Conservation (phyloP, 73 alveolate genomes). For the Paramecium biaurelia region DNA sequence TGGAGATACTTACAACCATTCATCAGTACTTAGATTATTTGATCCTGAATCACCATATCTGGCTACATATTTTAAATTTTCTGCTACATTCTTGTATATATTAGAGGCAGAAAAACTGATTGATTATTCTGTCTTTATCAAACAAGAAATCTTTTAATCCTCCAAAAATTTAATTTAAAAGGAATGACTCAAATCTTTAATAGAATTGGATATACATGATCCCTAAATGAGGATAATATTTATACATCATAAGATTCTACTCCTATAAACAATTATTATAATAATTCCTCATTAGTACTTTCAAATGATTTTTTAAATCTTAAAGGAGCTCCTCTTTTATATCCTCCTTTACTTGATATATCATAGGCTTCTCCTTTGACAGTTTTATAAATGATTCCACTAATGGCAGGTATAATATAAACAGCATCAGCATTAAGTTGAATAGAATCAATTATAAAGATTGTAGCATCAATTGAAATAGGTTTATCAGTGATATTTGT, state of each 20-base stretch:
- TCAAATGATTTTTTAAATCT: slow-evolving; percentile 14
- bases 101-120: background rate
- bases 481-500: background rate
- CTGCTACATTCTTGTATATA: background rate
- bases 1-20: background rate
- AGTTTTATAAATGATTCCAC: background rate
- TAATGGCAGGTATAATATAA: background rate
- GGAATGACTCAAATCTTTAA: background rate
- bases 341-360: background rate
- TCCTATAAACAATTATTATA: background rate
- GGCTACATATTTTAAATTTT: background rate
- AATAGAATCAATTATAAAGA: background rate
- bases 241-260: background rate
- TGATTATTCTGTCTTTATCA: background rate
- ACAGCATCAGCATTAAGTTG: background rate
- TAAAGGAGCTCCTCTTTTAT: background rate
- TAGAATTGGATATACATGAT: background rate
- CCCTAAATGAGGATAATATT: background rate
- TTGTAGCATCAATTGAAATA: background rate
- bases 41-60: slow-evolving; percentile 35
- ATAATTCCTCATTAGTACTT: background rate
- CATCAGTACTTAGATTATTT: slow-evolving; percentile 7
- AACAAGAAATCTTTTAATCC: background rate
- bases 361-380: background rate
- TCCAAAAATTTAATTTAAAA: background rate